phyloP scores from a whole-genome alignment of 2,329 filamentous ascomycete species.

The Diplodia scrobiculata region DNA sequence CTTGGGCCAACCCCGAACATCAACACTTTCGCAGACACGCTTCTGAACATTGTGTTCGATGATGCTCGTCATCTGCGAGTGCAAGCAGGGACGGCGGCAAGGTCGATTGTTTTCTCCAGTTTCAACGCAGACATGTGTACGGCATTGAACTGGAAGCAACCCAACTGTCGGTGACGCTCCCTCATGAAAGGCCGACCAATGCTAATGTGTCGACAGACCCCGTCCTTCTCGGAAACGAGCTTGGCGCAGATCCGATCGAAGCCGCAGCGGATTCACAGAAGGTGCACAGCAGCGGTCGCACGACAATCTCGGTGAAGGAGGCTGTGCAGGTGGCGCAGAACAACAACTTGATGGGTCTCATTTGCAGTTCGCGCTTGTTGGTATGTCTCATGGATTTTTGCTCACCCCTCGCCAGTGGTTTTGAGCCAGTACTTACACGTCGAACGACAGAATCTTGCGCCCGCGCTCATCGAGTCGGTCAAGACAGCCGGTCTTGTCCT shows the following conservation, averaged over 20 bases:
- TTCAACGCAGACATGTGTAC: slow-evolving; percentile 90
- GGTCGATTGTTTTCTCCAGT: slow-evolving; percentile 90
- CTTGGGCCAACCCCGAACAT: slow-evolving; percentile 78
- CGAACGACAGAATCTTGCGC: slow-evolving; percentile 75
- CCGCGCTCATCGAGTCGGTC: slow-evolving; percentile 86
- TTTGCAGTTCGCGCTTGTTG: slow-evolving; percentile 83
- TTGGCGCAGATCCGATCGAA: slow-evolving; percentile 63
- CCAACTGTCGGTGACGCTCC: slow-evolving; percentile 68
- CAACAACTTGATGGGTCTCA: slow-evolving; percentile 97
- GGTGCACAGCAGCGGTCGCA: slow-evolving; percentile 65
- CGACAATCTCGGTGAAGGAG: slow-evolving; percentile 87
- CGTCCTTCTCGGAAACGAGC: slow-evolving; percentile 90
- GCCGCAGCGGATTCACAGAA: slow-evolving; percentile 43
- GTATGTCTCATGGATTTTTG: slow-evolving; percentile 56
- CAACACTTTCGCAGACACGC: slow-evolving; percentile 80
- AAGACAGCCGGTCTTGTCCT: slow-evolving; percentile 92
- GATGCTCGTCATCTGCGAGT: slow-evolving; percentile 74
- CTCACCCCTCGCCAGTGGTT: neutral
- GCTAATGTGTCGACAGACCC: slow-evolving; percentile 60
- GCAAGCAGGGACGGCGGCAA: slow-evolving; percentile 65
- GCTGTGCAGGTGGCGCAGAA: slow-evolving; percentile 87
- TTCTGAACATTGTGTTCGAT: slow-evolving; percentile 85
- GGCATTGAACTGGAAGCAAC: slow-evolving; percentile 98
- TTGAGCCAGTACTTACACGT: neutral
- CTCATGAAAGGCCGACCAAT: too few relatives aligned